Evolutionary conservation across 805 yeast species (phyloP).

Genomic region (Metschnikowia henanensis): DNA sequence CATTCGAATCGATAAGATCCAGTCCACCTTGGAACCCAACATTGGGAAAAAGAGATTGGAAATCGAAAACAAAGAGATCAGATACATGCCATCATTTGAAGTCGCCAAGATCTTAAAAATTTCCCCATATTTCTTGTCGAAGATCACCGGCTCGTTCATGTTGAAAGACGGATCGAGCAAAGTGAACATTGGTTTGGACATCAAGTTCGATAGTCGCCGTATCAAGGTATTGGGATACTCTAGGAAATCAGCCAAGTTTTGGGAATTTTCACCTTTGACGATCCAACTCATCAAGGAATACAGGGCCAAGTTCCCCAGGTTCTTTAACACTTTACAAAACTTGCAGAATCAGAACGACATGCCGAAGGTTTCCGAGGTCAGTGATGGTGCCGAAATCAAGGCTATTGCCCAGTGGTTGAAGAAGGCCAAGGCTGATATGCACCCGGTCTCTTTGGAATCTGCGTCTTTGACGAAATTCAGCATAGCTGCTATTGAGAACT

Average conservation of each 20-base stretch:
- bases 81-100: constrained; percentile 64
- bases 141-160: constrained; percentile 71
- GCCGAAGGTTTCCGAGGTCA: constrained; percentile 39
- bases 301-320: constrained; percentile 55
- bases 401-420: constrained; percentile 49
- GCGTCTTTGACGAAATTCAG: constrained; percentile 72
- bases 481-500: constrained; percentile 65
- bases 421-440: constrained; percentile 47
- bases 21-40: constrained; percentile 52
- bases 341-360: constrained; percentile 24
- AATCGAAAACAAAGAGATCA: constrained; percentile 53
- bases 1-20: constrained; percentile 46
- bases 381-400: constrained; percentile 44
- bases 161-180: constrained; percentile 48
- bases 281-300: constrained; percentile 64
- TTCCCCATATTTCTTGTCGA: constrained; percentile 67
- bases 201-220: constrained; percentile 78
- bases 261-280: constrained; percentile 86
- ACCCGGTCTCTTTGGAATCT: constrained; percentile 70
- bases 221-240: constrained; percentile 89
- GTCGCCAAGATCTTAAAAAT: constrained; percentile 59
- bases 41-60: constrained; percentile 63
- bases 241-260: constrained; percentile 54
- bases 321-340: constrained; percentile 45
- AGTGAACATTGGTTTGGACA: constrained; percentile 76